Evolutionary conservation across 768 basidiomycete genomes (phyloP).

Genomic region (Suillus occidentalis): DNA sequence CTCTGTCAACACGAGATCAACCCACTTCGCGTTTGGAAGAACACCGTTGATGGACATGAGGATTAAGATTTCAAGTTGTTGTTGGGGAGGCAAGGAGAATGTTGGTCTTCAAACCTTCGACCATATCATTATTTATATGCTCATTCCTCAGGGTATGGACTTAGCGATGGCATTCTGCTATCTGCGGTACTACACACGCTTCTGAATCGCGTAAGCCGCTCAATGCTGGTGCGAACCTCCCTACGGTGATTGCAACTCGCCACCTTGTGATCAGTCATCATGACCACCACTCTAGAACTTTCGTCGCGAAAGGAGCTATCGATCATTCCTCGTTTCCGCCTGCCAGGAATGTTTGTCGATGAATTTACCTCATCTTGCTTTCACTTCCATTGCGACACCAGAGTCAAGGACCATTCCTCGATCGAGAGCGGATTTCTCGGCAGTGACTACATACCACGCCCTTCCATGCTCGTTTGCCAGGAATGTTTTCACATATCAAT

Average conservation of each 20-base stretch:
- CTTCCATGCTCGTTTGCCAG: background rate
- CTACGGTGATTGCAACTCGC: background rate
- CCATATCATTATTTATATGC: background rate
- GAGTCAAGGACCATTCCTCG: too few relatives aligned
- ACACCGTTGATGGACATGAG: background rate
- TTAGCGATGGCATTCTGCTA: background rate
- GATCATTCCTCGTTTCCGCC: background rate
- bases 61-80: background rate
- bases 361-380: background rate
- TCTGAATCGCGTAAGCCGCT: background rate
- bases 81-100: background rate
- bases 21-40: rapidly evolving
- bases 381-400: too few relatives aligned
- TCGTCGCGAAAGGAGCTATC: background rate
- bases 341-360: background rate
- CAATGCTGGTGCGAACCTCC: background rate
- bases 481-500: background rate
- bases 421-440: too few relatives aligned
- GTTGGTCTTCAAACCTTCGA: background rate
- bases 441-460: too few relatives aligned
- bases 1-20: background rate
- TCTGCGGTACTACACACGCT: too few relatives aligned
- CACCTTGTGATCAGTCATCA: background rate
- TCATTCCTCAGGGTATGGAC: too few relatives aligned
- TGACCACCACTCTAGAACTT: background rate